Percentiles rank a stretch among this genome's conserved stretches.
Conservation (phyloP, 306 rosid genomes). For the Glycyrrhiza uralensis region DNA sequence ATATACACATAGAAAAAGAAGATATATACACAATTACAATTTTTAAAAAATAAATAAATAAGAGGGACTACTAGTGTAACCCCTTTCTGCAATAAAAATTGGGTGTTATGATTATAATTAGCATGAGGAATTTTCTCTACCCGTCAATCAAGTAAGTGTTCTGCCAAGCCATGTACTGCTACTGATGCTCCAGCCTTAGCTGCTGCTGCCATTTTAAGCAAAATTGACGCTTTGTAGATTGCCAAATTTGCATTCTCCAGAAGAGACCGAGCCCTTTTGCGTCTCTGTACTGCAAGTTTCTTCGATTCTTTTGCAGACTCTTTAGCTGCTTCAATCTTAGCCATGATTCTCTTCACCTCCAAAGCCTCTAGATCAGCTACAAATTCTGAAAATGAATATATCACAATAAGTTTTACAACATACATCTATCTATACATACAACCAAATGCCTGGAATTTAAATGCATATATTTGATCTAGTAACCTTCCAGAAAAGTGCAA, state of each 20-base stretch:
- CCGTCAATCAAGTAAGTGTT: slow-evolving; percentile 52
- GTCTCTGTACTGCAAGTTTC: slow-evolving; percentile 55
- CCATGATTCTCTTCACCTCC: slow-evolving; percentile 43
- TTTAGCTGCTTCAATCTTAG: slow-evolving; percentile 51
- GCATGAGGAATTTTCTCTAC: slow-evolving; percentile 29
- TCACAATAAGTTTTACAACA: background rate
- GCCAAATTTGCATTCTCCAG: slow-evolving; percentile 70
- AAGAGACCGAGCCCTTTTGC: slow-evolving; percentile 60
- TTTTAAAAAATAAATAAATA: slow-evolving; percentile 2
- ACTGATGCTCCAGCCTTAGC: slow-evolving; percentile 41
- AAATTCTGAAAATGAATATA: slow-evolving; percentile 32
- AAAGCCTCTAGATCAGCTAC: slow-evolving; percentile 42
- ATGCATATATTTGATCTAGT: no score
- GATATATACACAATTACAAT: slow-evolving; percentile 52
- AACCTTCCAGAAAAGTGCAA: no score
- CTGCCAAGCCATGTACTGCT: slow-evolving; percentile 34
- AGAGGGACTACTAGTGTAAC: background rate
- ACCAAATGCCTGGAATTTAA: background rate
- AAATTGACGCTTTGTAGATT: slow-evolving; percentile 54
- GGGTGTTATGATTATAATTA: slow-evolving; percentile 15
- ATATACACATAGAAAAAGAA: slow-evolving; percentile 60
- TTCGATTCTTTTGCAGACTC: slow-evolving; percentile 37
- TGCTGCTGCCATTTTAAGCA: slow-evolving; percentile 59
- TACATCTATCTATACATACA: background rate
- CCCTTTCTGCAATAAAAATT: slow-evolving; percentile 25